A percentile compares a stretch with the other conserved stretches of the same genome.
Evolutionary conservation across 768 basidiomycete species (phyloP).

Genomic region (Mycena amicta): DNA sequence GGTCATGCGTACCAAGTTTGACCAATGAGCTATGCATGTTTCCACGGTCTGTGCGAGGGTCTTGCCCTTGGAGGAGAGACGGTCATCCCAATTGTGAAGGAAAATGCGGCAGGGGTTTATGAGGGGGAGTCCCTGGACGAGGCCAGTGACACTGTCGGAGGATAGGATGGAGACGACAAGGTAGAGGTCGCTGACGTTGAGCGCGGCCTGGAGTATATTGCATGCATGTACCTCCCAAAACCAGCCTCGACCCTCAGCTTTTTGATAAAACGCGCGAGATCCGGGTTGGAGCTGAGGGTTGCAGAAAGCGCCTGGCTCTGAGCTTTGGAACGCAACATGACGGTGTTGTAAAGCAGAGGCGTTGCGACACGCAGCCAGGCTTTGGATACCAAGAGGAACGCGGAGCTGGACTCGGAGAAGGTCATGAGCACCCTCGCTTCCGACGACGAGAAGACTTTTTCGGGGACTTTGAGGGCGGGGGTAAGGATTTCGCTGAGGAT

Average conservation of each 20-base stretch:
- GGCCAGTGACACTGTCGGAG: neutral
- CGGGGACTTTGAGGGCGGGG: neutral
- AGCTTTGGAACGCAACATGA: neutral
- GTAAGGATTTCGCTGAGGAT: neutral
- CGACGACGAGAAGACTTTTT: neutral
- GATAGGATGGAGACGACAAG: neutral
- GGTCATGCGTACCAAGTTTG: neutral
- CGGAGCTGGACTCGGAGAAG: neutral
- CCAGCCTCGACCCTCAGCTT: neutral
- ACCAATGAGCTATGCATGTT: neutral
- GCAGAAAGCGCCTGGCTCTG: neutral
- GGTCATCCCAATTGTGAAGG: neutral
- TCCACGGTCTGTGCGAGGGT: neutral
- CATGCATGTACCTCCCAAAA: neutral
- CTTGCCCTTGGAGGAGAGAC: neutral
- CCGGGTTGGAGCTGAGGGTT: neutral
- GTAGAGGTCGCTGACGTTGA: neutral
- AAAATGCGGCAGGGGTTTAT: neutral
- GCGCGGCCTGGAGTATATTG: neutral
- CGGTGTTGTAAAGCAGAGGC: neutral
- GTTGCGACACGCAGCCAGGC: neutral
- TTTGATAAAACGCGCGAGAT: neutral
- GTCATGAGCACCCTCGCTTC: neutral
- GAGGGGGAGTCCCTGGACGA: neutral
- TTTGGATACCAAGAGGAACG: neutral